Evolutionary conservation across 768 basidiomycete genomes (phyloP), one percentile per base, ranked within the genome.

Genomic region (Stropharia rugosoannulata): DNA sequence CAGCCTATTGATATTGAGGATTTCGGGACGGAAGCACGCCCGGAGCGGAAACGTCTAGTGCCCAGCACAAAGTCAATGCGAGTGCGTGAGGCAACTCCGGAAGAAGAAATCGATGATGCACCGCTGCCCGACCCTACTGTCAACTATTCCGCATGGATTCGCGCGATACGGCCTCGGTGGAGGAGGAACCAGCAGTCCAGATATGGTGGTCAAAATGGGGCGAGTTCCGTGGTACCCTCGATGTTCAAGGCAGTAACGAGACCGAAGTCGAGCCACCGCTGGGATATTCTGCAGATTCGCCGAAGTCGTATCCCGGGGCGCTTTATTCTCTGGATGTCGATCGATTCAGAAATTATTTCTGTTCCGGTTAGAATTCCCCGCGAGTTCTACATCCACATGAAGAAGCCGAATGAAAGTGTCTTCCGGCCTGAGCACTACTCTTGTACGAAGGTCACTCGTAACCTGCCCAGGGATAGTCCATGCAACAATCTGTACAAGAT

Each of bases 211-310:
- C 55, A 35, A 9, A 32, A 32, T 32, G 29, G 29, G 9, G 59
- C 80, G 11, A 43, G 18, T 22, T 63, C 75, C 42, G 62, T 78
- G 57, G 75, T 87, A 43, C 88, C 93, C 5, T 77, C 85, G 0
- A 90, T 96, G 82, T 91, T 96, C 70, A 82, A 79, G 59, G 77
- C 79, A 54, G 76, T 78, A 15, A 48, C 50, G 45, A 80, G 80
- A 40, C 74, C 83, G 46, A 80, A 80, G 49, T 77, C 84, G 10
- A 84, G 80, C 49, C 78, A 85, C 47, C 81, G 84, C 47, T 98
- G 97, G 97, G 96, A 98, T 63, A 80, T 99, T 49, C 76, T 98
- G 3, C 97, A 98, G 64, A 86, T 99, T 58, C 85, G 92, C 29
- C 81, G 85, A 0, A 92, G 85, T 54, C 81, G 80, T 58, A 82